These are phyloP conservation scores for Ricinus communis DNA, from an alignment of 345 rosid species.

Conservation along the genomic window DNA sequence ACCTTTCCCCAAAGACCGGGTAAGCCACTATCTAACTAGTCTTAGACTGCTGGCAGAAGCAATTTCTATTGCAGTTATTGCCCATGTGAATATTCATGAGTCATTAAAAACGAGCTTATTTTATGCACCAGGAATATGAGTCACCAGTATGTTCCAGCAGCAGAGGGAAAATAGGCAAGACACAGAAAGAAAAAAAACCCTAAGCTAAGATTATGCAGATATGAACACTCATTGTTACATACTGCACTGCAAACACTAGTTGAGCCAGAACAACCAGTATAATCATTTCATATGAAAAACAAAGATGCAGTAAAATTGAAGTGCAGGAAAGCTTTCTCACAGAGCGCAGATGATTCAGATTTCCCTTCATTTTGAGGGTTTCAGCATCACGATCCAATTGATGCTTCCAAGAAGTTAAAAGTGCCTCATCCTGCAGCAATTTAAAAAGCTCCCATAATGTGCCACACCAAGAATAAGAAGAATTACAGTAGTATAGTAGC, in stretches of 20 bases:
- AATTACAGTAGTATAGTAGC: not conserved
- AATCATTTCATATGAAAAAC: slow-evolving; percentile 2
- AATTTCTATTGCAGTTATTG: not conserved
- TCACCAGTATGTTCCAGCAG: not conserved
- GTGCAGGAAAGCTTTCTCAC: slow-evolving; percentile 43
- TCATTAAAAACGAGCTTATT: not conserved
- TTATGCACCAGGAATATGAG: not conserved
- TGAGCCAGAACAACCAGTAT: not conserved
- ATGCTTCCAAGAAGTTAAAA: slow-evolving; percentile 72
- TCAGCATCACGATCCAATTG: slow-evolving; percentile 82
- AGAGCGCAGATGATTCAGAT: slow-evolving; percentile 56
- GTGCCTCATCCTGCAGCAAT: slow-evolving; percentile 66
- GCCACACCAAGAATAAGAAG: not conserved
- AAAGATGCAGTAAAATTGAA: not conserved
- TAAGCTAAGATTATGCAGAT: not conserved
- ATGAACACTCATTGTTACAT: not conserved
- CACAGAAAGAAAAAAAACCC: not conserved
- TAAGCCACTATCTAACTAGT: not conserved
- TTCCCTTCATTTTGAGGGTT: slow-evolving; percentile 77
- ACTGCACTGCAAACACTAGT: not conserved
- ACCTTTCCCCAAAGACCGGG: not conserved
- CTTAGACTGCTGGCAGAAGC: not conserved
- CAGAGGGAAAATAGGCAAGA: not conserved
- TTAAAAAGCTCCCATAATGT: slow-evolving; percentile 16
- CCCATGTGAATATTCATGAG: not conserved